Evolutionary conservation across 2,329 filamentous ascomycete species (phyloP).

Genomic region (Fusarium equiseti): DNA sequence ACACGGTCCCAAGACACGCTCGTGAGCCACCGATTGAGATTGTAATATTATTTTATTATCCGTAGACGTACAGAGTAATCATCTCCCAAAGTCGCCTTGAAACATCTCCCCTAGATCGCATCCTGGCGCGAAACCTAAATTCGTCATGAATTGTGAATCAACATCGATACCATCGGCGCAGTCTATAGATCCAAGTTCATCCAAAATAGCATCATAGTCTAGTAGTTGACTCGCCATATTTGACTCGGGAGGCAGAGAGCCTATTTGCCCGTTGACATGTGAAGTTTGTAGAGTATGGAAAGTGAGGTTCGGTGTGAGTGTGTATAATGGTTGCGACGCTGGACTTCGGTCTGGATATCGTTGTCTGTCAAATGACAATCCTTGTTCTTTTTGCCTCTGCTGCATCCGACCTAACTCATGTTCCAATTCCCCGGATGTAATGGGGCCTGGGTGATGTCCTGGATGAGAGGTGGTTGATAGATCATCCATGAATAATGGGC

Average conservation of each 20-base stretch:
- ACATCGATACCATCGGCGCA: constrained; percentile 63
- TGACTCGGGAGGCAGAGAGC: constrained; percentile 38
- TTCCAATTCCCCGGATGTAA: constrained; percentile 41
- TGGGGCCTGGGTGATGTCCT: constrained; percentile 39
- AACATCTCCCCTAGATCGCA: constrained; percentile 68
- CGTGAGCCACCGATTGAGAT: constrained; percentile 20
- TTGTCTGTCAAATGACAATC: constrained; percentile 41
- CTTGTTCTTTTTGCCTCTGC: constrained; percentile 38
- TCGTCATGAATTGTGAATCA: constrained; percentile 74
- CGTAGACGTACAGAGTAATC: not conserved
- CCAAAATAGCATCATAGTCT: constrained; percentile 65
- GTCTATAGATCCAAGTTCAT: constrained; percentile 65
- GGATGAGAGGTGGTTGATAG: constrained; percentile 47
- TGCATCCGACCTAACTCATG: constrained; percentile 43
- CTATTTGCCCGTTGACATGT: constrained; percentile 35
- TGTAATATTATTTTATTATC: constrained; percentile 17
- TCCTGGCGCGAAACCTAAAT: constrained; percentile 73
- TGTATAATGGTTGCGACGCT: constrained; percentile 41
- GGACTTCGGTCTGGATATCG: constrained; percentile 39
- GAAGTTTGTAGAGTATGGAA: constrained; percentile 46
- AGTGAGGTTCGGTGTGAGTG: constrained; percentile 42
- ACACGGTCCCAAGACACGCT: not conserved
- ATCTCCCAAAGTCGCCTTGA: constrained; percentile 55
- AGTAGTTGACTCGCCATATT: constrained; percentile 47
- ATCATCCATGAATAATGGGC: constrained; percentile 45